Base-by-base conservation (phyloP, 2,329 filamentous ascomycete species). In the Onygenales sp. region DNA sequence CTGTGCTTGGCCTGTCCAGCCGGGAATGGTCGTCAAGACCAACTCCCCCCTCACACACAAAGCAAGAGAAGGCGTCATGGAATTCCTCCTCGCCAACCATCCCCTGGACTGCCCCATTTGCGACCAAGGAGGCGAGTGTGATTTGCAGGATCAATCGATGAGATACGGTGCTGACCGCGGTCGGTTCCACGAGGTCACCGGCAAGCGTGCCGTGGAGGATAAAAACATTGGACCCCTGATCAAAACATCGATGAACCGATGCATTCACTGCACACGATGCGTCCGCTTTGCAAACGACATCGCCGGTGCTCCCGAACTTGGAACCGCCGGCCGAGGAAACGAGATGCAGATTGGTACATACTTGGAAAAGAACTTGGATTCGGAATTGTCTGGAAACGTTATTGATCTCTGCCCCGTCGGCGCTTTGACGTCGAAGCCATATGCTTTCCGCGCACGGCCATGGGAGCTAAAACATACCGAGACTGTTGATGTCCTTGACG, bases 231-330 rank as follows among this genome's bases (percentile, higher is more conserved):
- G 93, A 38, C 93, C 93, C 52, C 74, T 98, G 62, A 88, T 98
- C 76, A 98, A 98, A 83, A 98, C 93, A 3, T 98, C 93, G 49
- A 98, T 98, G 93, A 98, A 98, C 80, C 83, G 93, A 70, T 98
- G 93, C 74, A 98, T 98, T 66, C 93, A 98, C 78, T 98, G 93
- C 80, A 98, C 93, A 59, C 85, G 93, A 66, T 98, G 93, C 75
- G 84, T 98, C 63, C 90, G 93, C 68, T 98, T 98, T 74, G 88
- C 93, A 69, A 98, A 97, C 74, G 93, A 98, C 66, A 80, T 98
- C 66, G 93, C 93, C 58, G 93, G 93, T 65, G 93, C 93, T 56
- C 90, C 93, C 38, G 93, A 98, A 73, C 81, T 98, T 65, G 93
- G 93, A 62, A 95, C 91, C 38, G 87, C 87, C 33, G 93, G 93